Percentiles rank a stretch among this genome's conserved stretches.
These are phyloP conservation scores for Phialocephala sp. DNA, from an alignment of 2,329 filamentous ascomycete genomes.

Conservation along the genomic window DNA sequence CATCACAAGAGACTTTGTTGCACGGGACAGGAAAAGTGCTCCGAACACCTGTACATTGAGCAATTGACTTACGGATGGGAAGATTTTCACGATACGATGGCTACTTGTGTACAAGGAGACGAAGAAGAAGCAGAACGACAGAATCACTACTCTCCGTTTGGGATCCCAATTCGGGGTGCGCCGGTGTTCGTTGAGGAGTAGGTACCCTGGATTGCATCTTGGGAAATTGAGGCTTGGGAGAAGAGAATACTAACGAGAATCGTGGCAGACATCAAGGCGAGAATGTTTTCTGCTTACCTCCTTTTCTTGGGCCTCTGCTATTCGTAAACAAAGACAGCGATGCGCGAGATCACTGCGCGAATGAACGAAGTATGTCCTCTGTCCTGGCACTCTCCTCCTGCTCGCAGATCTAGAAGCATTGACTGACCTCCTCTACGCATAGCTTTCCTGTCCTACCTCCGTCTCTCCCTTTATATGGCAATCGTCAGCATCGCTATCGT, in stretches of 20 bases:
- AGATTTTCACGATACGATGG: neutral
- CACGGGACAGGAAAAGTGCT: conserved; percentile 1
- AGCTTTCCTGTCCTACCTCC: conserved; percentile 37
- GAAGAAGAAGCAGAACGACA: conserved; percentile 27
- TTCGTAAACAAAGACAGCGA: conserved; percentile 72
- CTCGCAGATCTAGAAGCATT: neutral
- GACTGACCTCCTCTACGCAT: neutral
- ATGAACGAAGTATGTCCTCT: conserved; percentile 48
- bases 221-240: neutral
- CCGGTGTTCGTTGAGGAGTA: conserved; percentile 45
- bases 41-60: neutral
- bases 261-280: conserved; percentile 27
- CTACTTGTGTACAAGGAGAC: conserved; percentile 6
- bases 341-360: conserved; percentile 61
- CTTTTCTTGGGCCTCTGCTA: conserved; percentile 58
- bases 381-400: neutral
- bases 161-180: conserved; percentile 50
- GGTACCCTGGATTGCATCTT: neutral
- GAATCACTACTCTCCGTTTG: conserved; percentile 53
- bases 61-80: neutral
- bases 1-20: neutral
- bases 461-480: conserved; percentile 67
- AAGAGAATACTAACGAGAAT: conserved; percentile 10
- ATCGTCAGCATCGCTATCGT: conserved; percentile 90
- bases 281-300: conserved; percentile 37